Evolutionary conservation across 306 rosid genomes (phyloP), one percentile per base, ranked within the genome.

Genomic region (Fragaria ananassa): DNA sequence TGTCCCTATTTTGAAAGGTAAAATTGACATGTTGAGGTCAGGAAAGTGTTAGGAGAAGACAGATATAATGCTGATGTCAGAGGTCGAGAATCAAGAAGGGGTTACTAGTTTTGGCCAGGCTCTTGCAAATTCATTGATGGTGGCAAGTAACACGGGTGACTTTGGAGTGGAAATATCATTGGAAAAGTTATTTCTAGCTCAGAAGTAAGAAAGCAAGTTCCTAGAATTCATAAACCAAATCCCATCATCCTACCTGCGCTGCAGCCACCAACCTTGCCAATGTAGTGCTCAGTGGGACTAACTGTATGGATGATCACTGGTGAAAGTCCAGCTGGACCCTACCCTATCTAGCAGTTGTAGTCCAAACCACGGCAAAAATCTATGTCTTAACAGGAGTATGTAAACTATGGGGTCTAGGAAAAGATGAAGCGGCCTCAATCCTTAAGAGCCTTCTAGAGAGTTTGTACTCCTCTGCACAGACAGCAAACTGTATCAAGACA

Each of bases 1-100:
- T 72, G 98, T 97, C 93, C 17, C 89, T 93, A 54, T 93, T 75
- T 93, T 91, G 96, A 88, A 29, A 86, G 98, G 19, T 89, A 89
- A 82, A 96, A 93, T 79, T 91, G 96, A 93, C 83, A 87, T 93
- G 70, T 86, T 72, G 87, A 86, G 87, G 98, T 93, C 27, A 82
- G 98, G 60, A 89, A 83, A 70, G 34, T 88, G 81, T 89, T 93
- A 67, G 97, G 96, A 70, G 60, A 81, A 44, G 91, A 93, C 83
- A 85, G 89, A 31, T 81, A 88, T 91, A 72, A 86, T 93, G 77
- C 96, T 91, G 58, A 93, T 93, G 96, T 93, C 98, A 17, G 89
- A 80, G 89, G 83, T 79, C 47, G 72, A 77, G 77, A 77, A 80
- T 67, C 35, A 31, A 74, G 80, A 78, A 60, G 80, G 82, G 17